Evolutionary conservation across 768 basidiomycete genomes (phyloP).

Genomic region (Cubamyces sp.): DNA sequence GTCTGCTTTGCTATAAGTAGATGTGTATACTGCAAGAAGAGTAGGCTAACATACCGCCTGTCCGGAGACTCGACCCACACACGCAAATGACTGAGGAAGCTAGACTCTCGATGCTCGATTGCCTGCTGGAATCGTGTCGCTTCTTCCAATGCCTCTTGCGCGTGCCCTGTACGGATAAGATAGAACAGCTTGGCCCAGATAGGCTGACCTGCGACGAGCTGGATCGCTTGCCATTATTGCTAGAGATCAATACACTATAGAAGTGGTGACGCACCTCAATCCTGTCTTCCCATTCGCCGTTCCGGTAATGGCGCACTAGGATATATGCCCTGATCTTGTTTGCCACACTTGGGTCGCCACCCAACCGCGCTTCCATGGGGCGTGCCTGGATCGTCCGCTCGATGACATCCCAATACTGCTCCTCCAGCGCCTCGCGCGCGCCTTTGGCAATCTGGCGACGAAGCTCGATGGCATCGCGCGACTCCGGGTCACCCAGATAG

Average conservation of each 20-base stretch:
- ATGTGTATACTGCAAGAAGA: neutral
- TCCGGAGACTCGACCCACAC: slow-evolving; percentile 84
- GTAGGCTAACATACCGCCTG: slow-evolving; percentile 55
- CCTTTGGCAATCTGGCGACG: slow-evolving; percentile 79
- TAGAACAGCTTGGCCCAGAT: slow-evolving; percentile 96
- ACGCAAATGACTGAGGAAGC: slow-evolving; percentile 81
- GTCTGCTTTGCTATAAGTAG: slow-evolving; percentile 40
- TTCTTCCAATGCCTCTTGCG: slow-evolving; percentile 79
- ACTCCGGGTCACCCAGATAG: slow-evolving; percentile 69
- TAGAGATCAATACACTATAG: neutral
- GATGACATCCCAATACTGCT: slow-evolving; percentile 85
- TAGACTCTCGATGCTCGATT: slow-evolving; percentile 77
- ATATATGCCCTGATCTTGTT: slow-evolving; percentile 93
- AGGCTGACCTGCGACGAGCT: slow-evolving; percentile 87
- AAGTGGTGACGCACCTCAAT: slow-evolving; percentile 66
- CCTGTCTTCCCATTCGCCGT: slow-evolving; percentile 82
- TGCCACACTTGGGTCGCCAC: slow-evolving; percentile 86
- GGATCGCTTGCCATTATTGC: neutral
- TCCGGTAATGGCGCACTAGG: slow-evolving; percentile 76
- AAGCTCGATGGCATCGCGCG: slow-evolving; percentile 66
- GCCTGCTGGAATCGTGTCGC: slow-evolving; percentile 70
- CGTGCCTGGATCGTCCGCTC: slow-evolving; percentile 82
- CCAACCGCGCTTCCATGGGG: slow-evolving; percentile 83
- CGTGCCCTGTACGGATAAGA: slow-evolving; percentile 85
- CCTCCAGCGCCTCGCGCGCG: slow-evolving; percentile 80